phyloP scores from a whole-genome alignment of 139 green algal genomes.

The Yamagishiella unicocca region DNA sequence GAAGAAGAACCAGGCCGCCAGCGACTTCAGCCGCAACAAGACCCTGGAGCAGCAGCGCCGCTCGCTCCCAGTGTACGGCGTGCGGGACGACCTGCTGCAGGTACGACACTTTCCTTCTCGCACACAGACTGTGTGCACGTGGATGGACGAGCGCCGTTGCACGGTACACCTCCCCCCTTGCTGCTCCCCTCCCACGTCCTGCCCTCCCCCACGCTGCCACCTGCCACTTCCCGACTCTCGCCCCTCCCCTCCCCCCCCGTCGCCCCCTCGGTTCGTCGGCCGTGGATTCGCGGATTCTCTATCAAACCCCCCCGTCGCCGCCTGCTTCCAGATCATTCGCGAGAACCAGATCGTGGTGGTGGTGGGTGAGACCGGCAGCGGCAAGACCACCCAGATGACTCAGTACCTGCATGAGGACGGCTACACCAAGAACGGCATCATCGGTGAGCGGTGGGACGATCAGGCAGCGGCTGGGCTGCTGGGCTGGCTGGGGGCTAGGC shows the following conservation, averaged over 20 bases:
- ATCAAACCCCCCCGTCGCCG: too few relatives aligned
- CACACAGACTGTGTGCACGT: too few relatives aligned
- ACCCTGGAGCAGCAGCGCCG: conserved; percentile 91
- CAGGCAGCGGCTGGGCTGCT: too few relatives aligned
- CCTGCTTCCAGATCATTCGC: conserved; percentile 82
- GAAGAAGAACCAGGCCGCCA: conserved; percentile 87
- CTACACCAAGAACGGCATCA: conserved; percentile 86
- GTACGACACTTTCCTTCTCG: too few relatives aligned
- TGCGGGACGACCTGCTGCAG: conserved; percentile 87
- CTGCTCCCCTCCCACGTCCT: neutral
- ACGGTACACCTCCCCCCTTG: neutral
- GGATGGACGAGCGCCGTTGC: too few relatives aligned
- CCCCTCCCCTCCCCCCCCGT: neutral
- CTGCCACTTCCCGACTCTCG: neutral
- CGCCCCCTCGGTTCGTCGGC: too few relatives aligned
- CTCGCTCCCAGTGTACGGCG: conserved; percentile 90
- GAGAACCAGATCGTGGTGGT: conserved; percentile 97
- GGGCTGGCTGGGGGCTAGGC: too few relatives aligned
- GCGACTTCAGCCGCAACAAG: conserved; percentile 92
- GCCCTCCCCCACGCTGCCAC: neutral
- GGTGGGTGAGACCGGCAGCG: conserved; percentile 97
- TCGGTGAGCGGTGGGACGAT: conserved; percentile 64
- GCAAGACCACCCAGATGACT: conserved; percentile 98
- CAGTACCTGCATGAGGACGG: conserved; percentile 97
- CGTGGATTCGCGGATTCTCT: too few relatives aligned